These are phyloP conservation scores for Eleusine indica DNA, from an alignment of 176 grass and related monocot species.

Conservation along the genomic window DNA sequence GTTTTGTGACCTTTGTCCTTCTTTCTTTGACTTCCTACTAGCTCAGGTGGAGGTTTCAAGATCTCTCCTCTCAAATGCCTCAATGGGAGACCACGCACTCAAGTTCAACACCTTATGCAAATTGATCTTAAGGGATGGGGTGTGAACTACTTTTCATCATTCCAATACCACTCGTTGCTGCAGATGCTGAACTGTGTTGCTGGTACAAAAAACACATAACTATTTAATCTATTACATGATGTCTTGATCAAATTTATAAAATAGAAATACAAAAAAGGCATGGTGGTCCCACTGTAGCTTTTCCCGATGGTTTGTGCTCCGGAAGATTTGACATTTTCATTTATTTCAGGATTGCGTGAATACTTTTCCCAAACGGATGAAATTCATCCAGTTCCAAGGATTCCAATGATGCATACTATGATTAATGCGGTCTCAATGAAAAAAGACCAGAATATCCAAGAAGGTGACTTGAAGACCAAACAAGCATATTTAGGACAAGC, in stretches of 20 bases:
- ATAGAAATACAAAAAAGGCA: neutral
- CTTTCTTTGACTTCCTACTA: conserved; percentile 28
- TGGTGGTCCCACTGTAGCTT: conserved; percentile 2
- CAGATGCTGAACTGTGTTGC: conserved; percentile 98
- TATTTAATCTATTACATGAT: conserved; percentile 41
- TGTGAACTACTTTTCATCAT: conserved; percentile 72
- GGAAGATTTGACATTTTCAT: conserved; percentile 28
- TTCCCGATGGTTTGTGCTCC: neutral
- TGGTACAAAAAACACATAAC: conserved; percentile 56
- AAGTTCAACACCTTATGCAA: conserved; percentile 99
- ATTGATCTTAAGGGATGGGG: conserved; percentile 98
- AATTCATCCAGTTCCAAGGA: conserved; percentile 62
- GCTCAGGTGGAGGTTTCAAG: conserved; percentile 94
- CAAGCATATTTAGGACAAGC: conserved; percentile 36
- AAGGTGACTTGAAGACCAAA: conserved; percentile 36
- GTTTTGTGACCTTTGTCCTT: conserved; percentile 32
- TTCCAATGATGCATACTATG: conserved; percentile 78
- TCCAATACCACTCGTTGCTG: conserved; percentile 94
- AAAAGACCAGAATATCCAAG: conserved; percentile 54
- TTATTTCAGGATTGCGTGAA: conserved; percentile 85
- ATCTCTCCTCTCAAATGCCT: conserved; percentile 86
- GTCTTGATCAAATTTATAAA: conserved; percentile 4
- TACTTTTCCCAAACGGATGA: conserved; percentile 91
- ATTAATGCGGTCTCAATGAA: conserved; percentile 44
- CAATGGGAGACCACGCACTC: conserved; percentile 69